phyloP scores from a whole-genome alignment of 2,329 filamentous ascomycete species.

The Clonostachys rhizophaga region DNA sequence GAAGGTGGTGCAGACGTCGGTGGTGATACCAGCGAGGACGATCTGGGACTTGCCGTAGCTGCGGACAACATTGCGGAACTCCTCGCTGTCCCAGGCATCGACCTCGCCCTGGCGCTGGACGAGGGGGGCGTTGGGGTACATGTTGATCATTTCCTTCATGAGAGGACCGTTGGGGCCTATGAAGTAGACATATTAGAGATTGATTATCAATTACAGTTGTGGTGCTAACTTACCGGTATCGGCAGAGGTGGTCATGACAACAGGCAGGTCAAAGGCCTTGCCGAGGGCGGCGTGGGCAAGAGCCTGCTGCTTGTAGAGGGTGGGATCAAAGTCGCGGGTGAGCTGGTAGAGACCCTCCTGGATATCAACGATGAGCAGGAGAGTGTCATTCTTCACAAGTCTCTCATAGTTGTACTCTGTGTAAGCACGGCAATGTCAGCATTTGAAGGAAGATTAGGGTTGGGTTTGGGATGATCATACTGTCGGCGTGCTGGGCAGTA shows the following conservation, averaged over 20 bases:
- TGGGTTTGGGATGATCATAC: too few species aligned
- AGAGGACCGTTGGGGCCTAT: conserved; percentile 60
- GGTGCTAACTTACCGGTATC: conserved; percentile 34
- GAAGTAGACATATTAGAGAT: conserved; percentile 26
- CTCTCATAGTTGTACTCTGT: conserved; percentile 19
- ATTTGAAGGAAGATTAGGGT: too few species aligned
- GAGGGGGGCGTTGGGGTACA: conserved; percentile 63
- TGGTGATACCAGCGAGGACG: conserved; percentile 39
- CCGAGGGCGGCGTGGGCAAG: conserved; percentile 63
- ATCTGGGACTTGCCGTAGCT: conserved; percentile 65
- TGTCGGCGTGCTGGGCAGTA: too few species aligned
- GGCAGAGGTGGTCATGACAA: conserved; percentile 66
- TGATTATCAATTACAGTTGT: too few species aligned
- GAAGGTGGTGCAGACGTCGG: conserved; percentile 39
- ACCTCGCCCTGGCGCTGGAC: conserved; percentile 68
- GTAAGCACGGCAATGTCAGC: too few species aligned
- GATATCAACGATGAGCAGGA: conserved; percentile 29
- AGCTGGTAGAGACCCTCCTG: conserved; percentile 25
- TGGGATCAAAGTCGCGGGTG: conserved; percentile 63
- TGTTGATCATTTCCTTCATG: conserved; percentile 62
- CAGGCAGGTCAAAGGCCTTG: conserved; percentile 62
- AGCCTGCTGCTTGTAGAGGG: conserved; percentile 62
- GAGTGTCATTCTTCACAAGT: conserved; percentile 22
- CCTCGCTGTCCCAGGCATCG: conserved; percentile 70
- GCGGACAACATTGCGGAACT: conserved; percentile 61